Conservation (phyloP, 345 rosid genomes). For the Cardamine chenopodiifolia region DNA sequence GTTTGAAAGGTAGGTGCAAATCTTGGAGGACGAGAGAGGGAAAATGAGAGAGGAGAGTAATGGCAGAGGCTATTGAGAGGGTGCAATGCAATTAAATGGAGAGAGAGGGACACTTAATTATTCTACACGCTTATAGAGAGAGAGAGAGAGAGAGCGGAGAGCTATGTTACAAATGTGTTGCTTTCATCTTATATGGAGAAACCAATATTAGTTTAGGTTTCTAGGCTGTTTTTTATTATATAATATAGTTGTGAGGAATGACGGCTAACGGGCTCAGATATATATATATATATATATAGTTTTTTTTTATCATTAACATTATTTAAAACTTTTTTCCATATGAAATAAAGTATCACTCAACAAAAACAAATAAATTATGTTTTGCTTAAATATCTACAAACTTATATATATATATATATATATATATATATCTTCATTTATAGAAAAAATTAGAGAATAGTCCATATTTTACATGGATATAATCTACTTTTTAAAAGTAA, state of each 20-base stretch:
- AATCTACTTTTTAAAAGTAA: background rate
- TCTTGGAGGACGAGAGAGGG: conserved; percentile 22
- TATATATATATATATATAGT: background rate
- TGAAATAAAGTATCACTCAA: background rate
- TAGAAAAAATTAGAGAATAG: background rate
- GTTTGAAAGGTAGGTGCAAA: conserved; percentile 45
- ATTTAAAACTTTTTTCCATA: background rate
- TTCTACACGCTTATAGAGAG: conserved; percentile 37
- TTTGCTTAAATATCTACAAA: background rate
- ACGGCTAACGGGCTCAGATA: background rate
- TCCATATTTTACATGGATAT: background rate
- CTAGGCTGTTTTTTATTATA: background rate
- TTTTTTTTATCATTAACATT: background rate
- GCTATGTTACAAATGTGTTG: conserved; percentile 22
- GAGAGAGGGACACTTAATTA: conserved; percentile 43
- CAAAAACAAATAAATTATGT: background rate
- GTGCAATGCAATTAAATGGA: conserved; percentile 44
- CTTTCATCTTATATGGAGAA: background rate
- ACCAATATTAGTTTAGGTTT: background rate
- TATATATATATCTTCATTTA: background rate
- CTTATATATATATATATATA: background rate
- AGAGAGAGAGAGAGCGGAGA: background rate
- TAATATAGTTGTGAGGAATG: background rate
- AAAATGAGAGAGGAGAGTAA: conserved; percentile 30
- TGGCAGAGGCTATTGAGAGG: conserved; percentile 40